Evolutionary conservation across 2,329 filamentous ascomycete genomes (phyloP).

Genomic region (Colletotrichum salicis): DNA sequence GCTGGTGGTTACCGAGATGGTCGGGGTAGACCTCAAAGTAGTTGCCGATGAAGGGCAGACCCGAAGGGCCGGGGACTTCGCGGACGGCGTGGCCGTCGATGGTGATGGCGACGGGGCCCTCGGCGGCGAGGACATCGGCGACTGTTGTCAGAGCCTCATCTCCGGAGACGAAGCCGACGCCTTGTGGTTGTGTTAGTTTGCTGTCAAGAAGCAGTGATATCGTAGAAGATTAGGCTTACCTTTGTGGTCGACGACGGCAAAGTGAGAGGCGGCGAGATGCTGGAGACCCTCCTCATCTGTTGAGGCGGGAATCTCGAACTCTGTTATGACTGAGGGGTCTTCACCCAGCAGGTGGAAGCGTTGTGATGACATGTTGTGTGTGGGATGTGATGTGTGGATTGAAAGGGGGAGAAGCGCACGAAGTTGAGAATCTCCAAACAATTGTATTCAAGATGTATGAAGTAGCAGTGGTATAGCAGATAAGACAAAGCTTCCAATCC

Average conservation of each 20-base stretch:
- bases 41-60: constrained; percentile 61
- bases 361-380: constrained; percentile 47
- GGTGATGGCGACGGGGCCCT: constrained; percentile 52
- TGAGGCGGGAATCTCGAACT: constrained; percentile 49
- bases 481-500: not conserved
- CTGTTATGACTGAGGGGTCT: constrained; percentile 46
- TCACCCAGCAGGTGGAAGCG: constrained; percentile 56
- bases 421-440: not conserved
- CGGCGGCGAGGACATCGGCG: constrained; percentile 47
- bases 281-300: constrained; percentile 50
- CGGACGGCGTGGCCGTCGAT: constrained; percentile 61
- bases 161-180: constrained; percentile 49
- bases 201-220: not conserved
- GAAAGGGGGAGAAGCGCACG: not conserved
- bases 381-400: not conserved
- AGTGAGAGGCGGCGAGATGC: constrained; percentile 53
- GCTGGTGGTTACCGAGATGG: constrained; percentile 66
- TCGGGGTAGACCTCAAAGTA: constrained; percentile 67
- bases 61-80: constrained; percentile 60
- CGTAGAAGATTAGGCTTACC: constrained; percentile 41
- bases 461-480: not conserved
- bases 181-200: constrained; percentile 38
- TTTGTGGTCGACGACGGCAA: constrained; percentile 54
- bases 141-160: constrained; percentile 45
- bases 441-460: not conserved